Conservation (phyloP, 306 rosid genomes). For the Gleditsia sinensis region DNA sequence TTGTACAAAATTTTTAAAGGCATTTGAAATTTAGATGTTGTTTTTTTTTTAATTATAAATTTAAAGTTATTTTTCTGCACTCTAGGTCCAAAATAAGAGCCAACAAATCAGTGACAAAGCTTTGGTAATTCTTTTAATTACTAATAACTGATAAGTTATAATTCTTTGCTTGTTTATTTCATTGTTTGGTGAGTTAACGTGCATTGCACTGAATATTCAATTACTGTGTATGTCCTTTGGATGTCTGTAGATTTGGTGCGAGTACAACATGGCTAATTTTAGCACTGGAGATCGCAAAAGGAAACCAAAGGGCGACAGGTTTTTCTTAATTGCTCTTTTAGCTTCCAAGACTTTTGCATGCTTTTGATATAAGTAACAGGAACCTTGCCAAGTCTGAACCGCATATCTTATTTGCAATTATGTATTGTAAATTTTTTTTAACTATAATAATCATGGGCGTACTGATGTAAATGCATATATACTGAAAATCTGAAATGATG, state of each 20-base stretch:
- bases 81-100: constrained; percentile 80
- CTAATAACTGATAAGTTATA: background rate
- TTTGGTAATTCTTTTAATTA: constrained; percentile 48
- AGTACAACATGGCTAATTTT: constrained; percentile 92
- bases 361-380: background rate
- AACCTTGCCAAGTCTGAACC: background rate
- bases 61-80: constrained; percentile 4
- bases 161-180: background rate
- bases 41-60: background rate
- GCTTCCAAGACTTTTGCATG: background rate
- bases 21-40: constrained; percentile 11
- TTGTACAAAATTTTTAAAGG: background rate
- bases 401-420: background rate
- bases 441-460: background rate
- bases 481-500: constrained; percentile 1
- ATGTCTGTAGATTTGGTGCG: constrained; percentile 72
- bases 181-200: background rate
- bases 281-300: constrained; percentile 94
- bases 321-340: constrained; percentile 17
- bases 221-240: constrained; percentile 2
- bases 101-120: constrained; percentile 73
- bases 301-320: constrained; percentile 94
- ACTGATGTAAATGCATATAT: background rate
- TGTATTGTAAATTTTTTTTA: background rate
- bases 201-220: constrained; percentile 1